Percentiles rank a stretch among this genome's conserved stretches.
These are phyloP conservation scores for Yamadazyma laniorum DNA, from an alignment of 805 yeast species.

Conservation along the genomic window DNA sequence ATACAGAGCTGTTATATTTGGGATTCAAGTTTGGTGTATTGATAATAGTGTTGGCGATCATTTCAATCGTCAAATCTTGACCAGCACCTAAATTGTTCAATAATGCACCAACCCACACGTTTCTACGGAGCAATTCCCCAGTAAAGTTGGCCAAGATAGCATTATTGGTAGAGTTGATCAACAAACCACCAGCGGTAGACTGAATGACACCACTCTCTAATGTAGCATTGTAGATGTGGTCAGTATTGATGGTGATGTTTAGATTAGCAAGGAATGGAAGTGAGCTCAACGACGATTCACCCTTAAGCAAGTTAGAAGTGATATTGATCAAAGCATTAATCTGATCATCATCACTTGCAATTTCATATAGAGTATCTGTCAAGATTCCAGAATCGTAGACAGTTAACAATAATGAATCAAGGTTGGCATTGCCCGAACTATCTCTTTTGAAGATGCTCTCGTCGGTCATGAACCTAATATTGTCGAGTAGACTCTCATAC, in stretches of 20 bases:
- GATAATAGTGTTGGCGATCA: conserved; percentile 27
- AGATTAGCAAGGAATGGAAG: conserved; percentile 7
- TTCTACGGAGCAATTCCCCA: conserved; percentile 26
- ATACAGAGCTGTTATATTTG: conserved; percentile 11
- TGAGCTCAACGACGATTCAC: conserved; percentile 4
- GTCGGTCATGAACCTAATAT: conserved; percentile 11
- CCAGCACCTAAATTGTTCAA: conserved; percentile 35
- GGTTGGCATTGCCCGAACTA: conserved; percentile 3
- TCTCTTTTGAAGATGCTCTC: conserved; percentile 12
- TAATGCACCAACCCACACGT: conserved; percentile 30
- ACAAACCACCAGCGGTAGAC: conserved; percentile 23
- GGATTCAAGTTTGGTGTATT: conserved; percentile 31
- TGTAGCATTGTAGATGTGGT: conserved; percentile 21
- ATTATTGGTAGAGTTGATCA: conserved; percentile 31
- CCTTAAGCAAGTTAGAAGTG: conserved; percentile 15
- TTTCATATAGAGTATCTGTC: conserved; percentile 23
- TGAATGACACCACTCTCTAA: conserved; percentile 27
- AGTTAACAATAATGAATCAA: conserved; percentile 9
- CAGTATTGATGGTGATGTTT: conserved; percentile 22
- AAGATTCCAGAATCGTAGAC: conserved; percentile 14
- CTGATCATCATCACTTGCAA: conserved; percentile 30
- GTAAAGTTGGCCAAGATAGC: conserved; percentile 21
- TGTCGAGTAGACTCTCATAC: conserved; percentile 11
- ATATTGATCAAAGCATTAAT: conserved; percentile 27
- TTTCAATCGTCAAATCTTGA: conserved; percentile 26